Conservation (phyloP, 2,329 filamentous ascomycete species). For the Westerdykella ornata region DNA sequence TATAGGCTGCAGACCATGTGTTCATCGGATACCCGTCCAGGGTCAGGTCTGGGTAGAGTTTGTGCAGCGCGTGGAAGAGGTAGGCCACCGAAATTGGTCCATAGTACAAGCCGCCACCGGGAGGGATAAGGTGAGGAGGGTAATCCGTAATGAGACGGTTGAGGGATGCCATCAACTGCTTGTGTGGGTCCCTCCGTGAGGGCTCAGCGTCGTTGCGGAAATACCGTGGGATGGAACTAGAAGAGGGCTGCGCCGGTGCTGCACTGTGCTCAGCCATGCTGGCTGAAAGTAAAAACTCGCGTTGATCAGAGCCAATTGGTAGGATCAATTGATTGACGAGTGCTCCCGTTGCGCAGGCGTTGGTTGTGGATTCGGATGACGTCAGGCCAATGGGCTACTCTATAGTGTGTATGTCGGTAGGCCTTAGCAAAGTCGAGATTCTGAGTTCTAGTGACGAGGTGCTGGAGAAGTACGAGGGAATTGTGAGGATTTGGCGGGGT, state of each 20-base stretch:
- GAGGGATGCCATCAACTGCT: constrained; percentile 46
- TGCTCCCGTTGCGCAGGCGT: too few relatives aligned
- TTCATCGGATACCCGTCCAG: constrained; percentile 44
- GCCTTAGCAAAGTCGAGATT: too few relatives aligned
- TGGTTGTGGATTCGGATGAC: too few relatives aligned
- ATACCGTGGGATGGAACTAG: constrained; percentile 35
- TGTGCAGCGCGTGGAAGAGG: constrained; percentile 46
- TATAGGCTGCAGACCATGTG: constrained; percentile 46
- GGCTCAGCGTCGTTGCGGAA: constrained; percentile 38
- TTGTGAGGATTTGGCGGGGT: too few relatives aligned
- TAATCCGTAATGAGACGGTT: constrained; percentile 44
- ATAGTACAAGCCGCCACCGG: constrained; percentile 46
- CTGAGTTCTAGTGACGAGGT: too few relatives aligned
- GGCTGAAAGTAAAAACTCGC: neutral
- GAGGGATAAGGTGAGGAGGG: constrained; percentile 42
- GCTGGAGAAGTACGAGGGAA: too few relatives aligned
- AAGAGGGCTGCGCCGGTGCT: constrained; percentile 14
- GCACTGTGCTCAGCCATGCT: constrained; percentile 26
- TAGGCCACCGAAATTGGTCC: constrained; percentile 47
- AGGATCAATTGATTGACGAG: too few relatives aligned
- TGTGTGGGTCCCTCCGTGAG: constrained; percentile 41
- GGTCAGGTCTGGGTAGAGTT: constrained; percentile 43
- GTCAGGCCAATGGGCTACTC: too few relatives aligned
- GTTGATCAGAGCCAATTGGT: neutral
- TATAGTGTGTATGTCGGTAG: too few relatives aligned